Conservation (phyloP, 2,329 filamentous ascomycete species). For the Diaporthe helianthi region DNA sequence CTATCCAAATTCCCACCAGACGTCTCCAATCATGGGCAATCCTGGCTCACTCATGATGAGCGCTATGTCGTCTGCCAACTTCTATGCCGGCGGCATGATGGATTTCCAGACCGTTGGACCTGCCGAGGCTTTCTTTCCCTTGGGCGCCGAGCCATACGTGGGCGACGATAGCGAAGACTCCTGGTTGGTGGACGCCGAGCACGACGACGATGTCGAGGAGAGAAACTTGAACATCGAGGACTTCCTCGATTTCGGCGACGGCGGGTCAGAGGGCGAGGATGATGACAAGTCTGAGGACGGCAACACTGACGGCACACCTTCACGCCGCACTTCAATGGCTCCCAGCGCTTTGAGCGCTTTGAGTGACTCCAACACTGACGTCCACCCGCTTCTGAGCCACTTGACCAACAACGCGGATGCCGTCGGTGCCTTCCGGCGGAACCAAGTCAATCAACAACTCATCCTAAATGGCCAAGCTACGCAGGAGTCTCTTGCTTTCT, state of each 20-base stretch:
- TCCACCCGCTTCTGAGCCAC: conserved; percentile 66
- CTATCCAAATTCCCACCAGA: conserved; percentile 45
- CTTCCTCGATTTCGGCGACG: conserved; percentile 72
- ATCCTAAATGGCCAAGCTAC: conserved; percentile 67
- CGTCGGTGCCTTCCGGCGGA: conserved; percentile 80
- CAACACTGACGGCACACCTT: conserved; percentile 58
- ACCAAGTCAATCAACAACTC: conserved; percentile 67
- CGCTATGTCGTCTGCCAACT: conserved; percentile 67
- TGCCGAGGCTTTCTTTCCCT: conserved; percentile 78
- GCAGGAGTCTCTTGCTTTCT: conserved; percentile 68
- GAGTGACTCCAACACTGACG: conserved; percentile 52
- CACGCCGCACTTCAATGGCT: conserved; percentile 48
- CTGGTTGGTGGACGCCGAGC: conserved; percentile 39
- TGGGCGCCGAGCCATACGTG: conserved; percentile 64
- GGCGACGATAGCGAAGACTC: conserved; percentile 60
- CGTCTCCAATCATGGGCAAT: conserved; percentile 68
- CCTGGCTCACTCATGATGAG: conserved; percentile 81
- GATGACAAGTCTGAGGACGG: conserved; percentile 55
- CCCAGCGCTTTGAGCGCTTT: conserved; percentile 55
- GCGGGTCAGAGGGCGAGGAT: conserved; percentile 66
- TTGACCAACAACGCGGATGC: conserved; percentile 71
- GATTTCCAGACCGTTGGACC: conserved; percentile 74
- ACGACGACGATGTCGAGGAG: conserved; percentile 65
- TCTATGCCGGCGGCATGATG: conserved; percentile 60
- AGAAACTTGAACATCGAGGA: conserved; percentile 72